Evolutionary conservation across 805 yeast species (phyloP), one percentile per base, ranked within the genome.

Genomic region (Metschnikowia henanensis): DNA sequence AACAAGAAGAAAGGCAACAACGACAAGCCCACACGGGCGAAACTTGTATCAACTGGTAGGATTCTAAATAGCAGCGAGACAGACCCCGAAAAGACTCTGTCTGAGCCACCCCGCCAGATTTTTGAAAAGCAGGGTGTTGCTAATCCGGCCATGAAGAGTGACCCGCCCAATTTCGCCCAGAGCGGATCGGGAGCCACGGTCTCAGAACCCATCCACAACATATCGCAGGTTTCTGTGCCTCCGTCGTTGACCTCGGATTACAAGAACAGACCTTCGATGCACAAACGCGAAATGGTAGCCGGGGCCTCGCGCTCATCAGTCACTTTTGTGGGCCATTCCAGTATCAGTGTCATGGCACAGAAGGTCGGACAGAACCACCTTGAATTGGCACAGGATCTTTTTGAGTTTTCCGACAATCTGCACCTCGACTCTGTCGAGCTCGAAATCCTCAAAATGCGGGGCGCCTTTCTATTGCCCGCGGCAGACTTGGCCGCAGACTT

Each of bases 381-480:
- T 19, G 72, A 67, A 51, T 65, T 76, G 32, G 62, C 70, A 7
- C 68, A 65, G 37, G 75, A 71, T 50, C 53, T 71, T 26, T 69
- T 64, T 49, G 75, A 68, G 28, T 43, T 54, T 6, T 52, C 48
- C 30, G 73, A 66, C 37, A 59, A 54, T 20, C 60, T 65, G 16
- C 29, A 34, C 13, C 52, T 70, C 29, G 85, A 81, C 54, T 72
- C 79, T 3, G 84, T 77, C 20, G 91, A 86, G 51, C 68, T 84
- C 55, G 83, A 82, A 56, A 75, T 83, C 34, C 66, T 87, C 49
- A 75, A 80, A 52, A 55, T 80, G 44, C 68, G 81, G 44, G 92
- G 91, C 5, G 88, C 91, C 5, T 87, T 87, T 55, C 64, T 78
- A 38, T 61, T 87, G 17, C 95, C 95, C 1, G 72, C 77, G 4